Percentiles rank a stretch among this genome's conserved stretches.
Conservation (phyloP, 768 basidiomycete species). For the Xerocomellus dryophilus region DNA sequence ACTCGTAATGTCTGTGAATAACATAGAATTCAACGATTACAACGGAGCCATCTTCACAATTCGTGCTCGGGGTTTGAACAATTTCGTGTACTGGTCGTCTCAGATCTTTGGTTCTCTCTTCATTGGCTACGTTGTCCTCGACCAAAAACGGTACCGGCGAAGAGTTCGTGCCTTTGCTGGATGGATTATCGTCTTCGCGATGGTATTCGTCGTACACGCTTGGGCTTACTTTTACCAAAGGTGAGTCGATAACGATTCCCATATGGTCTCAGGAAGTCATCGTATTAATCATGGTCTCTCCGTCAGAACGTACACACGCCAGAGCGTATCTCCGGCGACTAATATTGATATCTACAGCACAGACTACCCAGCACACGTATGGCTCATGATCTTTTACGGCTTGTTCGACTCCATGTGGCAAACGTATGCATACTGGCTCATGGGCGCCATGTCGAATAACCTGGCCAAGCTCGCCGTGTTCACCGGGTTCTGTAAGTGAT, state of each 20-base stretch:
- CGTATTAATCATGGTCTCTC: neutral
- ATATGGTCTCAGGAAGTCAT: neutral
- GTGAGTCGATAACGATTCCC: slow-evolving; percentile 34
- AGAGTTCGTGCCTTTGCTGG: slow-evolving; percentile 69
- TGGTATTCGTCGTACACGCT: slow-evolving; percentile 68
- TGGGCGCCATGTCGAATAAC: slow-evolving; percentile 86
- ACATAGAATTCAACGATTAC: slow-evolving; percentile 74
- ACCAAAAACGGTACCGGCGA: slow-evolving; percentile 52
- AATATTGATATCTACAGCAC: slow-evolving; percentile 60
- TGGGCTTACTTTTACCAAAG: slow-evolving; percentile 81
- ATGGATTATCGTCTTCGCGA: slow-evolving; percentile 59
- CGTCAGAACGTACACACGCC: slow-evolving; percentile 52
- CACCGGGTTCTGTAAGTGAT: slow-evolving; percentile 71
- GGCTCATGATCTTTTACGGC: slow-evolving; percentile 72
- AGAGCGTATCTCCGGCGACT: slow-evolving; percentile 35
- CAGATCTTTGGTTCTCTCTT: slow-evolving; percentile 75
- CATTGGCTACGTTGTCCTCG: slow-evolving; percentile 66
- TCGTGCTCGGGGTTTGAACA: slow-evolving; percentile 75
- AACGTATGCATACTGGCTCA: slow-evolving; percentile 78
- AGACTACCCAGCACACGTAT: slow-evolving; percentile 53
- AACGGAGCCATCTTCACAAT: slow-evolving; percentile 78
- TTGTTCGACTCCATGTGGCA: slow-evolving; percentile 85
- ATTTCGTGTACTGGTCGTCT: slow-evolving; percentile 73
- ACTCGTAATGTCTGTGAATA: neutral
- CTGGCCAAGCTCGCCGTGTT: slow-evolving; percentile 77